Evolutionary conservation across 2,329 filamentous ascomycete genomes (phyloP).

Genomic region (Cordyceps cateniannulata): DNA sequence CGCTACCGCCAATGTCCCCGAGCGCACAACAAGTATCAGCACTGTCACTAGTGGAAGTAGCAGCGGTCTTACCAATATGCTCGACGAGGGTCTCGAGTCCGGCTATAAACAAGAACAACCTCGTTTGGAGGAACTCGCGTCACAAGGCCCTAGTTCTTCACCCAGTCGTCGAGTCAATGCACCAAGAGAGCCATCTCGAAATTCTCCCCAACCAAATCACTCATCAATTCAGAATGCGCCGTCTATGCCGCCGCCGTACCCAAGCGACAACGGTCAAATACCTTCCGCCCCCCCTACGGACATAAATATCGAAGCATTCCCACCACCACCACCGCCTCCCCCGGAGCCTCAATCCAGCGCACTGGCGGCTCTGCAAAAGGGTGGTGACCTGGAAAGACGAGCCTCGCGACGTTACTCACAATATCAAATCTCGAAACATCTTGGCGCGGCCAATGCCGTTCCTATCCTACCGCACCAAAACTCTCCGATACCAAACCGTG

Average conservation of each 20-base stretch:
- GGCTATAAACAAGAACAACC: conserved; percentile 39
- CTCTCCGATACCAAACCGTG: conserved; percentile 77
- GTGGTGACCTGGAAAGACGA: conserved; percentile 84
- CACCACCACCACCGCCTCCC: conserved; percentile 63
- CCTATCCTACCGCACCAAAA: conserved; percentile 81
- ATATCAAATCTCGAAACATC: conserved; percentile 93
- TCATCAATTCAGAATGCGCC: conserved; percentile 71
- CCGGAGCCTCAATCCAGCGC: conserved; percentile 79
- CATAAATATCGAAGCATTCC: conserved; percentile 59
- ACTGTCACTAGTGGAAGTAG: conserved; percentile 52
- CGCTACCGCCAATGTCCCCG: conserved; percentile 32
- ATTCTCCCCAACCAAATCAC: conserved; percentile 48
- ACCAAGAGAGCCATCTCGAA: conserved; percentile 45
- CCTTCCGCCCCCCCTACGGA: conserved; percentile 35
- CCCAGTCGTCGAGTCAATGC: conserved; percentile 42
- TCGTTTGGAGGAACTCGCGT: conserved; percentile 21
- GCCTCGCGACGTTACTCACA: conserved; percentile 91
- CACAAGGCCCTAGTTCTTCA: conserved; percentile 30
- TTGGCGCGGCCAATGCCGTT: conserved; percentile 76
- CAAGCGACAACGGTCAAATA: conserved; percentile 50
- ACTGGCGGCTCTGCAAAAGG: conserved; percentile 81
- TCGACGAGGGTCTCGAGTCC: conserved; percentile 54
- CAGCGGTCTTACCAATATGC: conserved; percentile 46
- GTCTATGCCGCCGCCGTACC: conserved; percentile 61
- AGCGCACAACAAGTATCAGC: conserved; percentile 52